Evolutionary conservation across 2,329 filamentous ascomycete genomes (phyloP).

Genomic region (Stromatinia cepivora): DNA sequence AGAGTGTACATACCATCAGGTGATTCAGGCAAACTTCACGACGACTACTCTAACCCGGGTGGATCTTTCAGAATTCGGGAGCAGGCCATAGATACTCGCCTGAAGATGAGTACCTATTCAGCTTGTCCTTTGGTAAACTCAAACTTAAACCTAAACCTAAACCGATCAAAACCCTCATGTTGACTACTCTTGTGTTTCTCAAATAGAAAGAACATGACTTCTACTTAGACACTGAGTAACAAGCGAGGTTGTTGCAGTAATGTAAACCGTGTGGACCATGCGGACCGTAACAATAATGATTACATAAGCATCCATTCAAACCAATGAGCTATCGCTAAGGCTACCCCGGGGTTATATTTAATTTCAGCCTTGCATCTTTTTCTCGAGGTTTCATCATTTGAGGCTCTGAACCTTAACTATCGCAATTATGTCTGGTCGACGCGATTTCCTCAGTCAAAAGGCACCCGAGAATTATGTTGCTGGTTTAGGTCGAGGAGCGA

Average conservation of each 20-base stretch:
- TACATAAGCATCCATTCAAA: not conserved
- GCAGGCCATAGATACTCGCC: not conserved
- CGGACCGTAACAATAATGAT: not conserved
- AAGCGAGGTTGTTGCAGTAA: not conserved
- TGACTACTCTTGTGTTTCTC: not conserved
- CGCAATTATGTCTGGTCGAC: conserved; percentile 50
- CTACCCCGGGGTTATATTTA: conserved; percentile 5
- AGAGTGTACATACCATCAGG: too few relatives aligned
- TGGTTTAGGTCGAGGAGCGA: conserved; percentile 94
- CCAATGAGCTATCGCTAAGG: not conserved
- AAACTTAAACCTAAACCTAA: not conserved
- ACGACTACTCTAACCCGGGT: not conserved
- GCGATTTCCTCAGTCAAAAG: conserved; percentile 85
- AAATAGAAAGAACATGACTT: not conserved
- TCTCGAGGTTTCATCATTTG: not conserved
- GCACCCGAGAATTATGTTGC: conserved; percentile 89
- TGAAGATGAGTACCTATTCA: too few relatives aligned
- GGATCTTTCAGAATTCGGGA: not conserved
- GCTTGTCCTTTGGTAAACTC: not conserved
- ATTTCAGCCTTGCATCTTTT: conserved; percentile 19
- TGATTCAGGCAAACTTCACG: not conserved
- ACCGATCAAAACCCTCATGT: not conserved
- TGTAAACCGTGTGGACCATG: not conserved
- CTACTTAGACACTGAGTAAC: not conserved
- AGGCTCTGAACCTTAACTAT: not conserved